phyloP scores from a whole-genome alignment of 768 basidiomycete species.

The Boletellus ananas region DNA sequence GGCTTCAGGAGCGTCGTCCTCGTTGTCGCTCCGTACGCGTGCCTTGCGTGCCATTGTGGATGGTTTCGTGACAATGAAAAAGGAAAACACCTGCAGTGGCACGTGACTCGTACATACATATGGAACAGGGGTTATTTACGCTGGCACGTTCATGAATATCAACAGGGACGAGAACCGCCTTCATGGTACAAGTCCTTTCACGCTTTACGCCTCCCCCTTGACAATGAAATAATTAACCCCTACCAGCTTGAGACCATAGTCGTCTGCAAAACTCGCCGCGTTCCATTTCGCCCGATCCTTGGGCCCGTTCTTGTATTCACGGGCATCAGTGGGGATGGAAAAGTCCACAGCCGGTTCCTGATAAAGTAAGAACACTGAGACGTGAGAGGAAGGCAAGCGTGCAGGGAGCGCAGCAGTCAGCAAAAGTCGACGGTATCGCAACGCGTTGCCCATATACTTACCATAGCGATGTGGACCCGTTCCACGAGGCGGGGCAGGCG shows the following conservation, averaged over 20 bases:
- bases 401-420: too few species aligned
- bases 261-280: conserved; percentile 48
- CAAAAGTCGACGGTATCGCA: too few species aligned
- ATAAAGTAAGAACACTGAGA: conserved; percentile 53
- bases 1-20: conserved; percentile 49
- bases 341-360: conserved; percentile 48
- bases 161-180: too few species aligned
- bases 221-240: conserved; percentile 57
- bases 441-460: conserved; percentile 20
- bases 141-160: too few species aligned
- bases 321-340: conserved; percentile 40
- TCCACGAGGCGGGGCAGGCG: conserved; percentile 53
- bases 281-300: conserved; percentile 54
- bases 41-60: conserved; percentile 18
- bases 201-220: conserved; percentile 16
- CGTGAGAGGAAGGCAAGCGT: too few species aligned
- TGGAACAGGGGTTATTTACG: too few species aligned
- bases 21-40: conserved; percentile 33
- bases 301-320: conserved; percentile 42
- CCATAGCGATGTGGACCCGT: conserved; percentile 59
- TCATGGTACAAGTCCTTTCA: too few species aligned
- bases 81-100: too few species aligned
- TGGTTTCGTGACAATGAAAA: not conserved
- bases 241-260: conserved; percentile 51
- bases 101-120: not conserved